Evolutionary conservation across 1,284 basidiomycete species (phyloP).

Genomic region (Takashimella koratensis): DNA sequence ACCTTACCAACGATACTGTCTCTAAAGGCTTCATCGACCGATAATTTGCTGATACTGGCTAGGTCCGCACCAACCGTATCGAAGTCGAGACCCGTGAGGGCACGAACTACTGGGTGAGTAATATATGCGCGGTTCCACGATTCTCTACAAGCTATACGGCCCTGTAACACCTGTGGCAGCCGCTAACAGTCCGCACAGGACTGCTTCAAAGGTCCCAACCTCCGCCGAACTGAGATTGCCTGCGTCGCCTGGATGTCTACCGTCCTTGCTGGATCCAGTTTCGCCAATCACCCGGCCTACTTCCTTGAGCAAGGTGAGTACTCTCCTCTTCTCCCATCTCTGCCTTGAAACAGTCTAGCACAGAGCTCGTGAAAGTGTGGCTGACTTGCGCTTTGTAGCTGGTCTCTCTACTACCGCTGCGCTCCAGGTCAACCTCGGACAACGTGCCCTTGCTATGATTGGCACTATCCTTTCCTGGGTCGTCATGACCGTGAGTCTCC

Average conservation of each 20-base stretch:
- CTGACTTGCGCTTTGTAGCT: too few relatives aligned
- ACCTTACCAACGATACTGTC: too few relatives aligned
- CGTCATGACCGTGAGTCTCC: too few relatives aligned
- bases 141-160: too few relatives aligned
- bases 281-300: slow-evolving; percentile 19
- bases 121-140: too few relatives aligned
- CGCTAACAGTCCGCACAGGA: too few relatives aligned
- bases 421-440: slow-evolving; percentile 37
- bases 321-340: too few relatives aligned
- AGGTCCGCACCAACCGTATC: slow-evolving; percentile 31
- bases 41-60: too few relatives aligned
- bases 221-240: slow-evolving; percentile 15
- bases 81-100: slow-evolving; percentile 21
- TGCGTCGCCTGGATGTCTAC: slow-evolving; percentile 15
- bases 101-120: slow-evolving; percentile 17
- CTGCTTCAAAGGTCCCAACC: slow-evolving; percentile 28
- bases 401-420: slow-evolving; percentile 3
- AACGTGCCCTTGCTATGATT: slow-evolving; percentile 44
- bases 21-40: too few relatives aligned
- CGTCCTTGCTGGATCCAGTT: slow-evolving; percentile 19
- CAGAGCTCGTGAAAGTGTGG: too few relatives aligned
- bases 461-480: slow-evolving; percentile 49
- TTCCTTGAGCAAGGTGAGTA: slow-evolving; percentile 25
- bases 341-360: too few relatives aligned
- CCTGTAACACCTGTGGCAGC: too few relatives aligned